Percentiles rank a stretch among this genome's conserved stretches.
These are phyloP conservation scores for Kingdonia uniflora DNA, from an alignment of 164 flowering plant genomes.

Conservation along the genomic window DNA sequence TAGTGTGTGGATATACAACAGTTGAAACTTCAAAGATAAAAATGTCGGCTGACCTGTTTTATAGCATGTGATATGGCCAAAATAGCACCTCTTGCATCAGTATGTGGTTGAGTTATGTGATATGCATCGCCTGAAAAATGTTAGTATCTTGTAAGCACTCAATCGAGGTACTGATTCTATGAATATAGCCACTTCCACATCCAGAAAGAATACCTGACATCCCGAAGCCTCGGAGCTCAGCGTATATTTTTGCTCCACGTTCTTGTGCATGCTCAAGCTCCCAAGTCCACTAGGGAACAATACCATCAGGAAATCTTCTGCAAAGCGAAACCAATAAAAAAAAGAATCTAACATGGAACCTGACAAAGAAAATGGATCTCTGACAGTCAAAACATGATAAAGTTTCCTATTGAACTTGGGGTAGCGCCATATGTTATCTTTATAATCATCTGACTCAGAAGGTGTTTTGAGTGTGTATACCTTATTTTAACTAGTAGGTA, in stretches of 20 bases:
- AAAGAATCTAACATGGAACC: too few relatives aligned
- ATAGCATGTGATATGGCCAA: conserved; percentile 87
- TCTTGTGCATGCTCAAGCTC: conserved; percentile 80
- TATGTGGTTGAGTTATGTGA: conserved; percentile 92
- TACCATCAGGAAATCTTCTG: conserved; percentile 1
- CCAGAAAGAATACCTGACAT: conserved; percentile 64
- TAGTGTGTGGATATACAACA: too few relatives aligned
- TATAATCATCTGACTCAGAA: too few relatives aligned
- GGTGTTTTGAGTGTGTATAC: too few relatives aligned
- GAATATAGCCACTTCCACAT: conserved; percentile 1
- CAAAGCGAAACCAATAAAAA: too few relatives aligned
- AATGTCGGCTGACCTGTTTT: conserved; percentile 44
- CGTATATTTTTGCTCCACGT: conserved; percentile 86
- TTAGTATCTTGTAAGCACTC: conserved; percentile 4
- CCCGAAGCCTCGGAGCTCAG: conserved; percentile 93
- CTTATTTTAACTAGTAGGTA: too few relatives aligned
- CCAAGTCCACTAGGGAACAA: conserved; percentile 22
- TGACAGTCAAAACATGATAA: too few relatives aligned
- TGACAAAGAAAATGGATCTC: too few relatives aligned
- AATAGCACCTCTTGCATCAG: conserved; percentile 82
- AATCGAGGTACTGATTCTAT: conserved; percentile 3
- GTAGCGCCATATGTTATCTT: too few relatives aligned
- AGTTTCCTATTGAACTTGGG: too few relatives aligned
- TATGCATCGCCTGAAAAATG: conserved; percentile 72
- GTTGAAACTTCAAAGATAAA: not conserved